These are phyloP conservation scores for Phytophthora hybrid DNA, from an alignment of 352 stramenopile genomes.

Conservation along the genomic window DNA sequence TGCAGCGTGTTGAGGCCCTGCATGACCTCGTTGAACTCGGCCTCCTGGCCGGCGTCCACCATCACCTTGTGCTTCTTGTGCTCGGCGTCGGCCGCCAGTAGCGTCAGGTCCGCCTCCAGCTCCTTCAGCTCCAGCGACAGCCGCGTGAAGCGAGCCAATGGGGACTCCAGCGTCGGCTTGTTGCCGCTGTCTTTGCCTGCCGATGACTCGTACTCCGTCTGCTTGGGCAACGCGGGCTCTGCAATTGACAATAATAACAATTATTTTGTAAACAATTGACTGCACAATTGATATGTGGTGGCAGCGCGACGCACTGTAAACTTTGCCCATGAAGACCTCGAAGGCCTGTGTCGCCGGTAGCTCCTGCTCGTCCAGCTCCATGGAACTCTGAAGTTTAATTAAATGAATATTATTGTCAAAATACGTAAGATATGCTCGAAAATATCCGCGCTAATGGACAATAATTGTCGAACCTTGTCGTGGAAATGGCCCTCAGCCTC, in stretches of 20 bases:
- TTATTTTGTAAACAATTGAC: not conserved
- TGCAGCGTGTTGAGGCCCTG: conserved; percentile 66
- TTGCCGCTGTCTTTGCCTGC: conserved; percentile 15
- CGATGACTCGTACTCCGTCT: conserved; percentile 62
- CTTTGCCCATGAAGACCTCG: conserved; percentile 86
- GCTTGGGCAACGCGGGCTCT: conserved; percentile 61
- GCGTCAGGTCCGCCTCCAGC: conserved; percentile 67
- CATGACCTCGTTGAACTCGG: conserved; percentile 73
- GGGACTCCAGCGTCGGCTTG: conserved; percentile 60
- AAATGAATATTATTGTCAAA: conserved; percentile 6
- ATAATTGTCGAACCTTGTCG: conserved; percentile 56
- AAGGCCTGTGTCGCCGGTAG: conserved; percentile 66
- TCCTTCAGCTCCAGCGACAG: conserved; percentile 78
- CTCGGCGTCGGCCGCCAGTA: conserved; percentile 53
- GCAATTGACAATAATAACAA: conserved; percentile 11
- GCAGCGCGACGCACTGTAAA: conserved; percentile 65
- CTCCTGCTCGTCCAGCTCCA: conserved; percentile 70
- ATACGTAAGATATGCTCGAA: conserved; percentile 8
- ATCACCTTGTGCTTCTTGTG: conserved; percentile 60
- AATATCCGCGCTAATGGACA: not conserved
- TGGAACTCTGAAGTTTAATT: conserved; percentile 43
- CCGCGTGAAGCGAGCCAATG: conserved; percentile 74
- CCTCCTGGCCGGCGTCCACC: conserved; percentile 72
- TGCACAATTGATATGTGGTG: not conserved
- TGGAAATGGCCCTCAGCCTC: conserved; percentile 59